Percentiles rank a stretch among this genome's conserved stretches.
phyloP scores from a whole-genome alignment of 83 land plant species.

The Picea mariana region DNA sequence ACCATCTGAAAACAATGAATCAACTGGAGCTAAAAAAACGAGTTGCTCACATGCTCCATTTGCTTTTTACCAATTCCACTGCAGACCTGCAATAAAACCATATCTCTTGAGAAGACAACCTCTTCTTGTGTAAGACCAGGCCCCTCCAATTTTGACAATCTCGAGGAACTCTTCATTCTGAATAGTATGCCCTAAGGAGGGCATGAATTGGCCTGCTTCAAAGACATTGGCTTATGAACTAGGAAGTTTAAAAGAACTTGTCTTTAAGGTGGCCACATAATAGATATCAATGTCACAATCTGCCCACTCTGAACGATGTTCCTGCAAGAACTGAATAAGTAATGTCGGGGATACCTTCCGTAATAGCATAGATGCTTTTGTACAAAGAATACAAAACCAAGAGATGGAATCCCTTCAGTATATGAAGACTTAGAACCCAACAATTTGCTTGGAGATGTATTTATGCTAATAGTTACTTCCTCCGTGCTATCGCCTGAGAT shows the following conservation, averaged over 20 bases:
- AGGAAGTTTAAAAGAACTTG: constrained; percentile 37
- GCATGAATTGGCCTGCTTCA: constrained; percentile 57
- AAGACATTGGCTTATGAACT: constrained; percentile 38
- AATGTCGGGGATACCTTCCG: constrained; percentile 90
- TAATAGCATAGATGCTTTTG: constrained; percentile 87
- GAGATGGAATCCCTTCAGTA: constrained; percentile 42
- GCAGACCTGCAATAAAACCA: not conserved
- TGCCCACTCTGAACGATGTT: constrained; percentile 95
- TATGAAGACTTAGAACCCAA: constrained; percentile 43
- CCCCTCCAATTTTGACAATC: constrained; percentile 67
- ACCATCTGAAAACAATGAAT: too few species aligned
- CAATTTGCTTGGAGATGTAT: constrained; percentile 57
- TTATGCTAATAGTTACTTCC: constrained; percentile 69
- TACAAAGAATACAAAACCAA: constrained; percentile 68
- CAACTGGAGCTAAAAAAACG: too few species aligned
- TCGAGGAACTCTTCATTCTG: constrained; percentile 86
- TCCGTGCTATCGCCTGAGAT: constrained; percentile 75
- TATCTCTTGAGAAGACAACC: not conserved
- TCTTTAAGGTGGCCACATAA: constrained; percentile 53
- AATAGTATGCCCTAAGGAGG: constrained; percentile 71
- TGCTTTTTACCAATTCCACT: too few species aligned
- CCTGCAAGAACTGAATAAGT: constrained; percentile 73
- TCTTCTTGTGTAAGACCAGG: constrained; percentile 34
- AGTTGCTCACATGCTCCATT: too few species aligned
- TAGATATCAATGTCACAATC: constrained; percentile 69